These are phyloP conservation scores for Flaveria sonorensis DNA, from an alignment of 129 eudicot genomes.

Conservation along the genomic window DNA sequence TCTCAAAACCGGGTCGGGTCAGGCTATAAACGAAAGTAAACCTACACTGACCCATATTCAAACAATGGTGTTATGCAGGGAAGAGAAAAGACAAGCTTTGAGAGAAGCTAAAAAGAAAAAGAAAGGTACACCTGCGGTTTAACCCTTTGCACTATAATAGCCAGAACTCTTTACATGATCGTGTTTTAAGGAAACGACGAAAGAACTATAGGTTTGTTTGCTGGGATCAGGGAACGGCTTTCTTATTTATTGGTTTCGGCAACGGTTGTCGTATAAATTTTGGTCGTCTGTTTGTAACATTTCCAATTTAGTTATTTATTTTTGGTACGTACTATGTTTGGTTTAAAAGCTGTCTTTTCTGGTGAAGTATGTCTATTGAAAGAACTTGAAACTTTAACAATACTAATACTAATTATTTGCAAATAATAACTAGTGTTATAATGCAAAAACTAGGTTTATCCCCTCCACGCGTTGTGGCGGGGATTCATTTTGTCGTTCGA, in stretches of 20 bases:
- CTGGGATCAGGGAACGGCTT: background rate
- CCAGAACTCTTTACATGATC: background rate
- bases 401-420: too few species aligned
- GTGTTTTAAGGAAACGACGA: background rate
- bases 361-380: background rate
- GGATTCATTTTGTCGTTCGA: too few species aligned
- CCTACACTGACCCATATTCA: background rate
- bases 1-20: background rate
- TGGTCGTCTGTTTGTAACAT: background rate
- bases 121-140: constrained; percentile 14
- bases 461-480: too few species aligned
- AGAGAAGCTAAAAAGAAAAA: constrained; percentile 47
- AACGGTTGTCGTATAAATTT: background rate
- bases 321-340: background rate
- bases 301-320: background rate
- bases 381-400: too few species aligned
- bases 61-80: constrained; percentile 33
- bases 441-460: too few species aligned
- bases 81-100: constrained; percentile 64
- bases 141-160: background rate
- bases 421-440: too few species aligned
- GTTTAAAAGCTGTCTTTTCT: background rate
- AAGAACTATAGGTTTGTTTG: background rate
- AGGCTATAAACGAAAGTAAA: background rate
- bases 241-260: background rate